Conservation (phyloP, 1,284 basidiomycete genomes). For the Rhizopogon parksii region DNA sequence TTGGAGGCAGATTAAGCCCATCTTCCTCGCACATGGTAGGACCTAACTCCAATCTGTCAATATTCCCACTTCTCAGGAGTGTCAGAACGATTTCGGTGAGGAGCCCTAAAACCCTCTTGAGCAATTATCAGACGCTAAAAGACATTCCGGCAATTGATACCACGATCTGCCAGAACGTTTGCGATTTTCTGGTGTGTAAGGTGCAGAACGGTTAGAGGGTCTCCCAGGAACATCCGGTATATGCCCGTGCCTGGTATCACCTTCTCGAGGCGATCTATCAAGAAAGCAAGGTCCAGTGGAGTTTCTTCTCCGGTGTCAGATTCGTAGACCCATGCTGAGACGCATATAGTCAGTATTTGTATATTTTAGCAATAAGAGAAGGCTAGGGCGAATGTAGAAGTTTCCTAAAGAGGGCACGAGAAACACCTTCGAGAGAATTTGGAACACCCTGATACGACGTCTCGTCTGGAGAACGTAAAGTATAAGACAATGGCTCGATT, state of each 20-base stretch:
- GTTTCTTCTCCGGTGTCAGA: neutral
- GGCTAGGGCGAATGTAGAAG: neutral
- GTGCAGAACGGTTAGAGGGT: slow-evolving; percentile 1
- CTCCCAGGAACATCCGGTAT: neutral
- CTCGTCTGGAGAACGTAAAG: neutral
- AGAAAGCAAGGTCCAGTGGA: neutral
- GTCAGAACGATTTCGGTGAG: slow-evolving; percentile 34
- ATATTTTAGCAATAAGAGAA: neutral
- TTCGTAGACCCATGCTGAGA: slow-evolving; percentile 3
- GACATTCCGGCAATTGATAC: slow-evolving; percentile 2
- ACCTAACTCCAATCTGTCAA: slow-evolving; percentile 34
- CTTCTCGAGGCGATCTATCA: neutral
- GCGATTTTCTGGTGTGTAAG: slow-evolving; percentile 12
- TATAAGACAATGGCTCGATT: neutral
- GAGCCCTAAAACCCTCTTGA: slow-evolving; percentile 27
- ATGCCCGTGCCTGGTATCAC: neutral
- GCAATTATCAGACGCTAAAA: neutral
- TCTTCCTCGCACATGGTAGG: slow-evolving; percentile 41
- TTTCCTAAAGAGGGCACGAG: neutral
- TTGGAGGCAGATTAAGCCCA: slow-evolving; percentile 40
- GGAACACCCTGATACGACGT: neutral
- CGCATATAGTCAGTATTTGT: slow-evolving; percentile 2
- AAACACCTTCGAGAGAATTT: neutral
- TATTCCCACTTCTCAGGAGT: slow-evolving; percentile 33
- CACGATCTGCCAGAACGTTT: slow-evolving; percentile 10